Conservation (phyloP, 352 stramenopile genomes). For the Phytophthora hybrid region DNA sequence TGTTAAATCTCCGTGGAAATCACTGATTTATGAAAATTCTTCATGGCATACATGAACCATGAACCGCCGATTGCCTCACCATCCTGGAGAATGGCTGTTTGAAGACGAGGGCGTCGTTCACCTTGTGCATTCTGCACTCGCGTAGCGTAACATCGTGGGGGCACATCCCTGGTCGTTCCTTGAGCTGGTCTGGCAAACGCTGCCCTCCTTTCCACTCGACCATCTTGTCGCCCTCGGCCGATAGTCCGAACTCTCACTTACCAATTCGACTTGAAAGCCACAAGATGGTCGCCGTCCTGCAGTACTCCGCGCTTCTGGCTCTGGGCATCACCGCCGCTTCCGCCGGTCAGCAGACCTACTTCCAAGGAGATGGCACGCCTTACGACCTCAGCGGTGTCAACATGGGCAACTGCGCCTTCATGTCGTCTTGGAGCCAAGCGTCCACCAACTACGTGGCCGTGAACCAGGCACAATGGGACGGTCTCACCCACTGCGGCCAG, state of each 20-base stretch:
- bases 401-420: constrained; percentile 38
- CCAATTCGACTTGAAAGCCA: constrained; percentile 28
- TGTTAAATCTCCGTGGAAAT: no score
- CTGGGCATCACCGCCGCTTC: constrained; percentile 17
- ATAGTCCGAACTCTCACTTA: constrained; percentile 15
- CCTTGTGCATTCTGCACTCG: constrained; percentile 9
- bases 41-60: no score
- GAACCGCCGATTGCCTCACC: constrained; percentile 11
- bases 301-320: constrained; percentile 30
- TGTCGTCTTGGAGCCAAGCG: constrained; percentile 31
- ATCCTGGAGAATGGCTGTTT: constrained; percentile 5
- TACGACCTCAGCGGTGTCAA: constrained; percentile 25
- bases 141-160: constrained; percentile 29
- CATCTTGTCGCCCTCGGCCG: neutral
- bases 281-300: constrained; percentile 31
- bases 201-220: constrained; percentile 27
- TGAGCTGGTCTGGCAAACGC: constrained; percentile 20
- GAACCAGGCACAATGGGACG: constrained; percentile 40
- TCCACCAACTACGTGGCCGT: constrained; percentile 38
- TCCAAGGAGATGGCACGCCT: constrained; percentile 30
- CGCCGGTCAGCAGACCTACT: constrained; percentile 29
- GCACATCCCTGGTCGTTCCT: constrained; percentile 33
- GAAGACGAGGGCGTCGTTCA: constrained; percentile 1
- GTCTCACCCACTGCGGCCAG: constrained; percentile 35
- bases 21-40: no score